phyloP scores from a whole-genome alignment of 2,329 filamentous ascomycete species.

The Beauveria scarabaeidicola region DNA sequence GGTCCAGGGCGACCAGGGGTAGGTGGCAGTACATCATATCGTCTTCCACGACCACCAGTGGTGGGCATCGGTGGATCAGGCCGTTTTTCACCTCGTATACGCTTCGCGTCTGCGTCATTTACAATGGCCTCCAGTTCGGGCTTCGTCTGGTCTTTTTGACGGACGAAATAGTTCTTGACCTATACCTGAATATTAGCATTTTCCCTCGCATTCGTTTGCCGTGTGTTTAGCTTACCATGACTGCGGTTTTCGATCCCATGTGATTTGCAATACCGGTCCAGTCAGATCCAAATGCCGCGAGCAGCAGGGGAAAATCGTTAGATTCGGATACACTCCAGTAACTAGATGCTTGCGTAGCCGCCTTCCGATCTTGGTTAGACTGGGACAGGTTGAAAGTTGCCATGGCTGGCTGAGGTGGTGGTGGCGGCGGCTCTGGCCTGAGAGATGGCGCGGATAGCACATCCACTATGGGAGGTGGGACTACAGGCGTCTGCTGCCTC shows the following conservation, averaged over 20 bases:
- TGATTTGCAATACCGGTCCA: slow-evolving; percentile 66
- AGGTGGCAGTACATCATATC: slow-evolving; percentile 35
- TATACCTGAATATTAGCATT: background rate
- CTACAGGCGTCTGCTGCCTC: slow-evolving; percentile 4
- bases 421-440: slow-evolving; percentile 41
- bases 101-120: slow-evolving; percentile 50
- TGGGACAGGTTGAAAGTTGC: slow-evolving; percentile 43
- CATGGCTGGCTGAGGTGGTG: slow-evolving; percentile 37
- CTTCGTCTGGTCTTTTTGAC: slow-evolving; percentile 52
- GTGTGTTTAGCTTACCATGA: slow-evolving; percentile 52
- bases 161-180: slow-evolving; percentile 55
- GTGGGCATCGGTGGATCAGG: slow-evolving; percentile 52
- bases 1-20: slow-evolving; percentile 27
- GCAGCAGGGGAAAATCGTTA: slow-evolving; percentile 64
- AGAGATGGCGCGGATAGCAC: slow-evolving; percentile 49
- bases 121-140: slow-evolving; percentile 53
- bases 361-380: slow-evolving; percentile 40
- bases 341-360: slow-evolving; percentile 57
- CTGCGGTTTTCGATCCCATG: slow-evolving; percentile 76
- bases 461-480: slow-evolving; percentile 36
- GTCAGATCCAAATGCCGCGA: slow-evolving; percentile 70
- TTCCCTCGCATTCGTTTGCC: background rate
- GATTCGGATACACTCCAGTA: slow-evolving; percentile 84
- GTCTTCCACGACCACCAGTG: slow-evolving; percentile 38
- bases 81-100: slow-evolving; percentile 46